Evolutionary conservation across 2,329 filamentous ascomycete genomes (phyloP).

Genomic region (Colletotrichum endophyticum): DNA sequence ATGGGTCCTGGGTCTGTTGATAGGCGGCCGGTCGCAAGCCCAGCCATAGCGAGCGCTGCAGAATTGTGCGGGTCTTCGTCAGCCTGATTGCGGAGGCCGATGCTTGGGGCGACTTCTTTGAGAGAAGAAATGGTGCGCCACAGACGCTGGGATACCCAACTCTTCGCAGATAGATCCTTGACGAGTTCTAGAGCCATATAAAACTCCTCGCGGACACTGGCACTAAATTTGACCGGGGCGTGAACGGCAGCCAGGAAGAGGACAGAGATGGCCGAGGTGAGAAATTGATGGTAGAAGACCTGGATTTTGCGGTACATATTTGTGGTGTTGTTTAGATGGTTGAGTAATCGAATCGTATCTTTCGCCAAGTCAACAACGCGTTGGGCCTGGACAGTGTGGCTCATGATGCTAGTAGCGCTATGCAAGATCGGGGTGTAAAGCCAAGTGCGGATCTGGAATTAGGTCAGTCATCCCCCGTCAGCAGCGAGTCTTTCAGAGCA

Average conservation of each 20-base stretch:
- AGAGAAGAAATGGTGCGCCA: conserved; percentile 76
- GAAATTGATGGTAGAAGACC: conserved; percentile 81
- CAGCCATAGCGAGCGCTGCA: conserved; percentile 61
- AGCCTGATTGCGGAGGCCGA: conserved; percentile 61
- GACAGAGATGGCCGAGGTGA: conserved; percentile 76
- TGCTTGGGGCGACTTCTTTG: conserved; percentile 72
- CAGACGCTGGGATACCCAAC: conserved; percentile 73
- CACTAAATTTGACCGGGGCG: conserved; percentile 73
- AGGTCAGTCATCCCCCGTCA: neutral
- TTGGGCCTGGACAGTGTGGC: conserved; percentile 75
- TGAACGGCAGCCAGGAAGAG: conserved; percentile 80
- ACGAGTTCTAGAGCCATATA: conserved; percentile 79
- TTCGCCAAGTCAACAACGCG: conserved; percentile 77
- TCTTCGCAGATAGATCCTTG: conserved; percentile 73
- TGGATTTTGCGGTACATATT: conserved; percentile 75
- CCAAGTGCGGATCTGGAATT: conserved; percentile 72
- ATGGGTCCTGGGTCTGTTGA: conserved; percentile 17
- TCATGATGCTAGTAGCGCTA: conserved; percentile 81
- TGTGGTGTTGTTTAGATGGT: conserved; percentile 72
- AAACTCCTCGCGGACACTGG: conserved; percentile 74
- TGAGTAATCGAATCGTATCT: conserved; percentile 76
- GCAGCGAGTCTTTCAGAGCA: neutral
- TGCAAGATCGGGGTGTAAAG: conserved; percentile 89
- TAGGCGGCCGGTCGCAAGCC: conserved; percentile 48
- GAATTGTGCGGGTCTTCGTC: conserved; percentile 55